A percentile compares a stretch with the other conserved stretches of the same genome.
phyloP scores from a whole-genome alignment of 768 basidiomycete species.

The Tylopilus vinaceipallidus region DNA sequence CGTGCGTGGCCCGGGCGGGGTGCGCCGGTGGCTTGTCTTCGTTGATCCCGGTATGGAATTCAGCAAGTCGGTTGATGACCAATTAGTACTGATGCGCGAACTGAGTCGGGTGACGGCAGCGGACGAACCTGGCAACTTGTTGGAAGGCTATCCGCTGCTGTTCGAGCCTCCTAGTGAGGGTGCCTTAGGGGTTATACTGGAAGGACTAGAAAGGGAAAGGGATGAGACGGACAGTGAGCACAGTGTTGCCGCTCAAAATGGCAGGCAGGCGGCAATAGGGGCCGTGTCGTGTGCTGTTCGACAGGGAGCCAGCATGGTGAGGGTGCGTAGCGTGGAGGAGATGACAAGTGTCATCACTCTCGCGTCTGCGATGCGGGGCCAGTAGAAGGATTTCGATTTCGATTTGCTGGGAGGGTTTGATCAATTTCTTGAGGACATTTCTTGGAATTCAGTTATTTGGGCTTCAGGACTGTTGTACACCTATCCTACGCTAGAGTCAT shows the following conservation, averaged over 20 bases:
- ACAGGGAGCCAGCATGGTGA: conserved; percentile 66
- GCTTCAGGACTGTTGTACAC: no score
- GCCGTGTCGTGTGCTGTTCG: conserved; percentile 72
- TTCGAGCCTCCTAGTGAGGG: conserved; percentile 84
- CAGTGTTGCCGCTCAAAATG: conserved; percentile 59
- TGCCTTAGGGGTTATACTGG: conserved; percentile 78
- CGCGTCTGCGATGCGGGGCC: conserved; percentile 56
- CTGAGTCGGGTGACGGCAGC: conserved; percentile 47
- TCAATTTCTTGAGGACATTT: no score
- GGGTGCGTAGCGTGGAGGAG: conserved; percentile 79
- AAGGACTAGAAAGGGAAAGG: conserved; percentile 49
- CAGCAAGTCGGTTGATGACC: conserved; percentile 79
- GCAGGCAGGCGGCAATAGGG: conserved; percentile 78
- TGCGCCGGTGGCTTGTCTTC: conserved; percentile 86
- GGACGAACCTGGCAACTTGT: conserved; percentile 39
- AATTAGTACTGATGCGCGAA: conserved; percentile 63
- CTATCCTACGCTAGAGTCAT: no score
- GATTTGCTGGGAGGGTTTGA: no score
- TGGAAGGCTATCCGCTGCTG: conserved; percentile 62
- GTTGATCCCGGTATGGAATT: conserved; percentile 94
- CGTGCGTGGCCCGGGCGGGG: conserved; percentile 64
- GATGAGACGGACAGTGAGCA: conserved; percentile 42
- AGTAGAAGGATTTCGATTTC: no score
- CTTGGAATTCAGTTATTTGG: no score
- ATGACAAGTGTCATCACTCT: conserved; percentile 74